Percentiles rank a stretch among this genome's conserved stretches.
Conservation (phyloP, 306 rosid genomes). For the Pterocarpus macrocarpus region DNA sequence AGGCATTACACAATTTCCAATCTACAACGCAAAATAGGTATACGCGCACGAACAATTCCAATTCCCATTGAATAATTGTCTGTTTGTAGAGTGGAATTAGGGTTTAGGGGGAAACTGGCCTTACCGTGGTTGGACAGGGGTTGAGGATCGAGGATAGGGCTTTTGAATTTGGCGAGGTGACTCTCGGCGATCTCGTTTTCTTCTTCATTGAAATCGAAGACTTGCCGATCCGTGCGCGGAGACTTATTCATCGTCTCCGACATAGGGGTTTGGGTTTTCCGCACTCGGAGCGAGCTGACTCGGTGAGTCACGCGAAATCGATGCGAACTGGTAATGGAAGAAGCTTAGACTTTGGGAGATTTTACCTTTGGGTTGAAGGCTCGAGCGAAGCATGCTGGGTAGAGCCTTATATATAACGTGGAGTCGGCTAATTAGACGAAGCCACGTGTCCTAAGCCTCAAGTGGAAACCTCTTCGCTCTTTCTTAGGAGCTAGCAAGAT, state of each 20-base stretch:
- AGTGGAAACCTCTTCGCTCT: background rate
- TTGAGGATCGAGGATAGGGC: slow-evolving; percentile 50
- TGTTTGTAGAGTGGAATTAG: background rate
- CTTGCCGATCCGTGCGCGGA: slow-evolving; percentile 58
- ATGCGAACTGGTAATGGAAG: slow-evolving; percentile 26
- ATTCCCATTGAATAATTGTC: background rate
- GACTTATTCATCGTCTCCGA: slow-evolving; percentile 61
- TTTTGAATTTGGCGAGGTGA: slow-evolving; percentile 41
- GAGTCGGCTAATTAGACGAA: background rate
- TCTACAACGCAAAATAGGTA: background rate
- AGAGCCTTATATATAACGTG: slow-evolving; percentile 40
- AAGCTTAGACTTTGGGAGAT: background rate
- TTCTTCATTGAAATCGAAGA: slow-evolving; percentile 70
- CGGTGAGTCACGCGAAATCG: slow-evolving; percentile 46
- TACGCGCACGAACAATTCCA: background rate
- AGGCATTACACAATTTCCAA: background rate
- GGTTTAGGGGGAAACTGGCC: slow-evolving; percentile 7
- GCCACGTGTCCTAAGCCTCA: slow-evolving; percentile 18
- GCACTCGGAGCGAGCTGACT: slow-evolving; percentile 32
- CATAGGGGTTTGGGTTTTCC: slow-evolving; percentile 40
- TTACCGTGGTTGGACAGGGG: slow-evolving; percentile 60
- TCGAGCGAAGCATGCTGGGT: slow-evolving; percentile 20
- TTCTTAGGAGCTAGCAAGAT: background rate
- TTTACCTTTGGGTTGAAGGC: background rate
- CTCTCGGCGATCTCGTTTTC: slow-evolving; percentile 57